phyloP scores from a whole-genome alignment of 1,139 yeast genomes.

The Kodamaea anthophila region DNA sequence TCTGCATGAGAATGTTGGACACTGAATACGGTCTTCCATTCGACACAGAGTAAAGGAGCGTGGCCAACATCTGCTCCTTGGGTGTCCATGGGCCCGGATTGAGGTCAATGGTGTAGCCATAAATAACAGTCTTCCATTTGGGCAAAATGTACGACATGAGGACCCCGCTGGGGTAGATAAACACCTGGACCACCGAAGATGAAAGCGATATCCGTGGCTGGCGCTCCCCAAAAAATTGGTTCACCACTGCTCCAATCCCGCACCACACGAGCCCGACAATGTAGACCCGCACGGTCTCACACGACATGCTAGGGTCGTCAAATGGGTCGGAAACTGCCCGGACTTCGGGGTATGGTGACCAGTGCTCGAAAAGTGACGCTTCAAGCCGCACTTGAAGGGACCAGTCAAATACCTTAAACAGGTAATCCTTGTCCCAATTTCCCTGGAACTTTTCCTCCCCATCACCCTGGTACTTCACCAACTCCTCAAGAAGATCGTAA shows the following conservation, averaged over 20 bases:
- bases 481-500: too few species aligned
- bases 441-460: too few species aligned
- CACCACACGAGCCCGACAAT: conserved; percentile 51
- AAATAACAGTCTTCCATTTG: conserved; percentile 12
- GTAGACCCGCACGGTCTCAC: conserved; percentile 55
- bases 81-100: conserved; percentile 20
- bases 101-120: conserved; percentile 13
- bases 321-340: conserved; percentile 49
- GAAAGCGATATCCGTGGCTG: conserved; percentile 42
- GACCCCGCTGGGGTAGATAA: conserved; percentile 56
- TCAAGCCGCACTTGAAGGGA: conserved; percentile 12
- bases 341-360: conserved; percentile 62
- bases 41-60: conserved; percentile 13
- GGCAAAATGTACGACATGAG: conserved; percentile 19
- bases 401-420: too few species aligned
- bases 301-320: conserved; percentile 43
- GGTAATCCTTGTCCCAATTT: too few species aligned
- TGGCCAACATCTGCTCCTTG: conserved; percentile 18
- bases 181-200: conserved; percentile 47
- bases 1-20: conserved; percentile 14
- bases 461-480: too few species aligned
- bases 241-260: conserved; percentile 47
- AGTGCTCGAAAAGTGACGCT: conserved; percentile 34
- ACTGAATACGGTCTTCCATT: conserved; percentile 8
- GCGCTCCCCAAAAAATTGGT: conserved; percentile 53